A percentile compares a stretch with the other conserved stretches of the same genome.
Conservation (phyloP, 2,329 filamentous ascomycete genomes). For the Pyricularia sp. region DNA sequence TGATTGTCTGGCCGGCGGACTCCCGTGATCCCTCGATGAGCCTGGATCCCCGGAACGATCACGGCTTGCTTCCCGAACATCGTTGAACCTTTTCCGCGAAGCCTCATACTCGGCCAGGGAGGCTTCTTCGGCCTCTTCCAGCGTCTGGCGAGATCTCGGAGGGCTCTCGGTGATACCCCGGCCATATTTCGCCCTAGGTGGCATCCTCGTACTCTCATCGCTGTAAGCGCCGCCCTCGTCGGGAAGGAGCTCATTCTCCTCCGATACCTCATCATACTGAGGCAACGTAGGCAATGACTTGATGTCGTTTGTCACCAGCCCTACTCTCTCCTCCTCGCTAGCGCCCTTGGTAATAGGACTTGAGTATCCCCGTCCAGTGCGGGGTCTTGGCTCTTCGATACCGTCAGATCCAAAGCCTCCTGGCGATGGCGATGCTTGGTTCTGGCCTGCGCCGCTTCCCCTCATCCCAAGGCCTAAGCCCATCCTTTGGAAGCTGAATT, state of each 20-base stretch:
- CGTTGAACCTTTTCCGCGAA: slow-evolving; percentile 14
- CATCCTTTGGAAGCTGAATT: slow-evolving; percentile 87
- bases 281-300: slow-evolving; percentile 21
- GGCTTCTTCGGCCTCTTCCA: slow-evolving; percentile 12
- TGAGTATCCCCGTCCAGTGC: slow-evolving; percentile 22
- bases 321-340: slow-evolving; percentile 72
- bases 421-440: slow-evolving; percentile 12
- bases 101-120: slow-evolving; percentile 13
- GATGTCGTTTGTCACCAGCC: slow-evolving; percentile 65
- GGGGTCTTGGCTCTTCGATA: background rate
- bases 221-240: background rate
- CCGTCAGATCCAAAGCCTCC: background rate
- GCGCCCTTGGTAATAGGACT: slow-evolving; percentile 34
- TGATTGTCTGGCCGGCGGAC: slow-evolving; percentile 6
- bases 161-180: slow-evolving; percentile 27
- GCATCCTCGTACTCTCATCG: slow-evolving; percentile 15
- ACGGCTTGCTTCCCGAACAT: slow-evolving; percentile 10
- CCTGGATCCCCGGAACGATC: slow-evolving; percentile 1
- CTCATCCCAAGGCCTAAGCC: slow-evolving; percentile 18
- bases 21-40: background rate
- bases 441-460: slow-evolving; percentile 9
- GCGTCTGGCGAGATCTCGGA: slow-evolving; percentile 15
- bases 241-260: slow-evolving; percentile 15
- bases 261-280: slow-evolving; percentile 22
- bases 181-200: slow-evolving; percentile 19